phyloP scores from a whole-genome alignment of 2,329 filamentous ascomycete species.

The Bisporella sp. region DNA sequence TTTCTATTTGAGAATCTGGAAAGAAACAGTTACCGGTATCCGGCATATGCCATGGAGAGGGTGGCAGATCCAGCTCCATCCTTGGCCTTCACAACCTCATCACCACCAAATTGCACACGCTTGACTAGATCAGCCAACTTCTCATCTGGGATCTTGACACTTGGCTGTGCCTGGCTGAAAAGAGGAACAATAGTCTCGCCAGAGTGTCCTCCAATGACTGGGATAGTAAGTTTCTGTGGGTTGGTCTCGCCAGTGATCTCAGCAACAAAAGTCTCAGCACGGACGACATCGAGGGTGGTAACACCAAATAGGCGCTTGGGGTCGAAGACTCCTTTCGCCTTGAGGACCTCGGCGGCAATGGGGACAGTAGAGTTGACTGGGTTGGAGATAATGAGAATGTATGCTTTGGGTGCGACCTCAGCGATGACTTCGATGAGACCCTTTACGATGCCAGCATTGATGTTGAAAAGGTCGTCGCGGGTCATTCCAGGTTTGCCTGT shows the following conservation, averaged over 20 bases:
- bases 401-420: constrained; percentile 85
- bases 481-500: constrained; percentile 98
- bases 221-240: constrained; percentile 88
- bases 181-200: constrained; percentile 98
- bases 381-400: constrained; percentile 96
- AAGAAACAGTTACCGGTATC: constrained; percentile 44
- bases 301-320: constrained; percentile 95
- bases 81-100: constrained; percentile 99
- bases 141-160: constrained; percentile 69
- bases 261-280: constrained; percentile 93
- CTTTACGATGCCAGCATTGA: constrained; percentile 97
- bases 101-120: constrained; percentile 96
- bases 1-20: not conserved
- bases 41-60: constrained; percentile 97
- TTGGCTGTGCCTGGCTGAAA: constrained; percentile 88
- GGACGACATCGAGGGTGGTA: constrained; percentile 96
- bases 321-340: constrained; percentile 88
- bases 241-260: constrained; percentile 84
- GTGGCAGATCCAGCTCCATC: constrained; percentile 94
- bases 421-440: constrained; percentile 84
- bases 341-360: constrained; percentile 94
- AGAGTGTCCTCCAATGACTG: constrained; percentile 94
- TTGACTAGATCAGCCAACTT: constrained; percentile 80
- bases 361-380: constrained; percentile 99
- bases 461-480: constrained; percentile 99